Base-by-base conservation (phyloP, 257 asterid species). In the Buddleja alternifolia region DNA sequence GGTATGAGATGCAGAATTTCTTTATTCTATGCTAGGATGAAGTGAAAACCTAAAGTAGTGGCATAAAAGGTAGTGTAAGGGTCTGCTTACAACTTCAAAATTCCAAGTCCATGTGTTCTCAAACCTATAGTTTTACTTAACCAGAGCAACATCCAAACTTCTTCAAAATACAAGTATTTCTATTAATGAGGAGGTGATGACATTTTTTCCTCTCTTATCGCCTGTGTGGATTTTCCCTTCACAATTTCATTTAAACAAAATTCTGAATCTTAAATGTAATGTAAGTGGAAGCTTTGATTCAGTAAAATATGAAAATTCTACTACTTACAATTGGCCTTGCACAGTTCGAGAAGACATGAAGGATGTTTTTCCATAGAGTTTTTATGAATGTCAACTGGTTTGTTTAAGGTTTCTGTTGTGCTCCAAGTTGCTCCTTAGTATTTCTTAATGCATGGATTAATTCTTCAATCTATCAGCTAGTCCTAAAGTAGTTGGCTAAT, bases 401-500 rank as follows among this genome's bases (percentile, higher is more conserved):
- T 55, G 2, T 20, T 46, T 48, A 14, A 12, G 51, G 57, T 24
- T 41, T 50, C 37, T 40, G 24, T 29, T 51, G 54, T 60, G 62
- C 53, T 70, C 44, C 34, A 50, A 48, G 39, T 23, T 47, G 29
- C 37, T 60, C n/a, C 47, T 47, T 53, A 19, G 63, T 44, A 29
- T 68, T 66, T 21, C 55, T 41, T 48, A 59, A 64, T 62, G 60
- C 60, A 63, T 48, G 63, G 36, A 36, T 12, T 48, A 40, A 46
- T 46, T 57, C n/a, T 45, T 42, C 62, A 20, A 40, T 37, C 68
- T 25, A n/a, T 40, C 29, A 44, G 56, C n/a, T 32, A 36, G 66
- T 66, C 41, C 56, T 77, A 42, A 71, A 58, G 60, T 53, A 37
- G 58, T 78, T 57, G 70, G 60, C 76, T 66, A 74, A 45, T 63